Conservation (phyloP, 2,329 filamentous ascomycete genomes). For the Gremmenia infestans region DNA sequence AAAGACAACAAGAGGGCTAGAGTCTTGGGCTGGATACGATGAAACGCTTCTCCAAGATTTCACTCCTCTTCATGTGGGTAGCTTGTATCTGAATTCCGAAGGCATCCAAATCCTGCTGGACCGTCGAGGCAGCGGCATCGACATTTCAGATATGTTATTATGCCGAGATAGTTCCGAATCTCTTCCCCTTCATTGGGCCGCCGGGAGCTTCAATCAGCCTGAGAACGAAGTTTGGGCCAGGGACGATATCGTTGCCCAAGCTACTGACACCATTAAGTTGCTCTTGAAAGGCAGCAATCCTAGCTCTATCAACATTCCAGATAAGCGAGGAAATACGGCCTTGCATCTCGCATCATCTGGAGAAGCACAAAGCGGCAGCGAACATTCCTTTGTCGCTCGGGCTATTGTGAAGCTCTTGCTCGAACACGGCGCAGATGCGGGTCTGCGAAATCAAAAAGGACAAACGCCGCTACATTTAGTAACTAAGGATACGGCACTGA, state of each 20-base stretch:
- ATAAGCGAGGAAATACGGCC: constrained; percentile 18
- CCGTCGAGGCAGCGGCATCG: constrained; percentile 8
- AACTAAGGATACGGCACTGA: constrained; percentile 13
- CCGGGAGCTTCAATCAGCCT: constrained; percentile 6
- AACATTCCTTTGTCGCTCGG: neutral
- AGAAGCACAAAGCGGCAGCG: constrained; percentile 11
- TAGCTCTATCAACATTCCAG: constrained; percentile 16
- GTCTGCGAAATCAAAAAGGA: constrained; percentile 13
- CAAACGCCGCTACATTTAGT: constrained; percentile 20
- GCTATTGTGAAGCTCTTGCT: constrained; percentile 15
- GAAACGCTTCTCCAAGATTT: constrained; percentile 2
- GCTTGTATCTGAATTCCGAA: constrained; percentile 11
- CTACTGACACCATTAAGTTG: constrained; percentile 13
- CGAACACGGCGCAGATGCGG: constrained; percentile 17
- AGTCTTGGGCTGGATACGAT: constrained; percentile 1
- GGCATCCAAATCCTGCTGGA: constrained; percentile 13
- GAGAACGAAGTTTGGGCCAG: constrained; percentile 10
- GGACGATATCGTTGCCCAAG: constrained; percentile 11
- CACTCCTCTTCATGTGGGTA: constrained; percentile 11
- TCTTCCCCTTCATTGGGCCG: constrained; percentile 16
- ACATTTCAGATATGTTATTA: constrained; percentile 9
- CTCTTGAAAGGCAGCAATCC: constrained; percentile 3
- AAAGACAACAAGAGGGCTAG: neutral
- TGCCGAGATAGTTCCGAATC: too few species aligned
- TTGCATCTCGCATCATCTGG: constrained; percentile 14